Percentiles rank a stretch among this genome's conserved stretches.
Evolutionary conservation across 164 flowering plant species (phyloP).

Genomic region (Malania oleifera): DNA sequence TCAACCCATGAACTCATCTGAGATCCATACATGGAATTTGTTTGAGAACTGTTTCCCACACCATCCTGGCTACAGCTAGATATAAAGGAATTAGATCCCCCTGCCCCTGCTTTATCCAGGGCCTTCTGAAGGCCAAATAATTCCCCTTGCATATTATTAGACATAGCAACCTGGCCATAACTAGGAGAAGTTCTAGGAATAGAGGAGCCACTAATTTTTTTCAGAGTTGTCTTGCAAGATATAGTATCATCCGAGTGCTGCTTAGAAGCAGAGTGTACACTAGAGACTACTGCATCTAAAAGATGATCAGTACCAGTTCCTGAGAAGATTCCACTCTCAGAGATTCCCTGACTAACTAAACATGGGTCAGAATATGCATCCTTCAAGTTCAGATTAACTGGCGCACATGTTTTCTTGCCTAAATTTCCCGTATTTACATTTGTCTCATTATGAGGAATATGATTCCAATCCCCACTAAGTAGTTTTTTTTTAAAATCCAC

Average conservation of each 20-base stretch:
- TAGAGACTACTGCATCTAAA: constrained; percentile 85
- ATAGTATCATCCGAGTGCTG: constrained; percentile 48
- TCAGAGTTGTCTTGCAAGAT: constrained; percentile 53
- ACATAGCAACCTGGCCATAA: constrained; percentile 13
- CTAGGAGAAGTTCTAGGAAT: constrained; percentile 30
- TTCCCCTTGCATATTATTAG: constrained; percentile 32
- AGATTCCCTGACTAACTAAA: constrained; percentile 32
- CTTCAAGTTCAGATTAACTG: constrained; percentile 15
- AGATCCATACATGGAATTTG: constrained; percentile 45
- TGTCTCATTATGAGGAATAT: constrained; percentile 10
- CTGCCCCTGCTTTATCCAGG: constrained; percentile 24
- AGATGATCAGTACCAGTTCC: constrained; percentile 48
- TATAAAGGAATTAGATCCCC: constrained; percentile 34
- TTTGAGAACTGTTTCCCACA: constrained; percentile 35
- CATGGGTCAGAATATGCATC: constrained; percentile 19
- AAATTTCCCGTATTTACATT: constrained; percentile 9
- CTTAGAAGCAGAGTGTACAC: constrained; percentile 35
- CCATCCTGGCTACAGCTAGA: constrained; percentile 41
- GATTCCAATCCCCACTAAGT: constrained; percentile 24
- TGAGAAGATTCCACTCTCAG: constrained; percentile 44
- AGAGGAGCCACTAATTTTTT: constrained; percentile 48
- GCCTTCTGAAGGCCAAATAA: constrained; percentile 31
- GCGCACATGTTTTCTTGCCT: constrained; percentile 23
- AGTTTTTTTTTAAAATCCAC: constrained; percentile 44
- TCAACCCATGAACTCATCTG: constrained; percentile 69